A percentile compares a stretch with the other conserved stretches of the same genome.
Conservation (phyloP, 371 early-diverging fungal genomes). For the Zychaea mexicana region DNA sequence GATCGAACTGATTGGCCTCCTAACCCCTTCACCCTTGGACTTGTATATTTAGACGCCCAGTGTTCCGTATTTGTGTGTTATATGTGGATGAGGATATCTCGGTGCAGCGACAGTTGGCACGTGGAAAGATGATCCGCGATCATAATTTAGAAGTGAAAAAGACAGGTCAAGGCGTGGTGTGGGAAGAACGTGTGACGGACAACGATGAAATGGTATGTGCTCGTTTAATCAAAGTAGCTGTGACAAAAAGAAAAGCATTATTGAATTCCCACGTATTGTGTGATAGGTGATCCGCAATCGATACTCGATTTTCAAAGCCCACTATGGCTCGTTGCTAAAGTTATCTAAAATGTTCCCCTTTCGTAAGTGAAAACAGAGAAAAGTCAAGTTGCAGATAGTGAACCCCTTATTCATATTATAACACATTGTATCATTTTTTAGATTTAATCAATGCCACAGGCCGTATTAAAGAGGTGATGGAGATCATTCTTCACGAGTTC, state of each 20-base stretch:
- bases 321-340: slow-evolving; percentile 63
- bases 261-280: too few relatives aligned
- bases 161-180: slow-evolving; percentile 63
- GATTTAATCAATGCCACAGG: slow-evolving; percentile 70
- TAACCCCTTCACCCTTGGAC: too few relatives aligned
- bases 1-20: too few relatives aligned
- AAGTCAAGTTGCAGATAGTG: too few relatives aligned
- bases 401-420: background rate
- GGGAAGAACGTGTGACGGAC: slow-evolving; percentile 72
- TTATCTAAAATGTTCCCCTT: slow-evolving; percentile 71
- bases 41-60: slow-evolving; percentile 46
- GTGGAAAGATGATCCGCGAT: slow-evolving; percentile 62
- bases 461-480: slow-evolving; percentile 64
- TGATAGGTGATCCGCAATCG: slow-evolving; percentile 61
- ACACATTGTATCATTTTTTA: slow-evolving; percentile 21
- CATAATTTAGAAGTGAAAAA: slow-evolving; percentile 62
- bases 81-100: slow-evolving; percentile 73
- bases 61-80: slow-evolving; percentile 67
- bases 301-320: slow-evolving; percentile 67
- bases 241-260: background rate
- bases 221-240: background rate
- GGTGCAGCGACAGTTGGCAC: slow-evolving; percentile 59
- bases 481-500: slow-evolving; percentile 65
- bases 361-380: slow-evolving; percentile 57
- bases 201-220: slow-evolving; percentile 58